These are phyloP conservation scores for Fusarium napiforme DNA, from an alignment of 2,329 filamentous ascomycete species.

Conservation along the genomic window DNA sequence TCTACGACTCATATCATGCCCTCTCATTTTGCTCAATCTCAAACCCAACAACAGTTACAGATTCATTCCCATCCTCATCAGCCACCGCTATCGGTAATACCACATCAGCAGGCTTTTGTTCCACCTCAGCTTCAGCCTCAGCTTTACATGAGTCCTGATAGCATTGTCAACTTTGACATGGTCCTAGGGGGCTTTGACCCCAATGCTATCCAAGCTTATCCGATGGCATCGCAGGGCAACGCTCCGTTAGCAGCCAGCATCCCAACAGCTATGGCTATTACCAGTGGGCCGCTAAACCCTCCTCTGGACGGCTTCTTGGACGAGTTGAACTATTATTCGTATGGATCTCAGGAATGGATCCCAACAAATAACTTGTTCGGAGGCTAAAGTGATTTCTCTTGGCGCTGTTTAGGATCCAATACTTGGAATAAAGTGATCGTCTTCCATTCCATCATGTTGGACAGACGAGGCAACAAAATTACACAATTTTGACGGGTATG, in stretches of 20 bases:
- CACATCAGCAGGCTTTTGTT: constrained; percentile 37
- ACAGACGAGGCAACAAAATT: not conserved
- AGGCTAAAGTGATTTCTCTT: constrained; percentile 22
- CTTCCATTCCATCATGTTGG: not conserved
- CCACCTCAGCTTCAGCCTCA: constrained; percentile 24
- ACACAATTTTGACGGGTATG: not conserved
- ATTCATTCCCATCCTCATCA: not conserved
- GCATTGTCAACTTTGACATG: constrained; percentile 48
- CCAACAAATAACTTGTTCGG: constrained; percentile 37
- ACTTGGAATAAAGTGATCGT: not conserved
- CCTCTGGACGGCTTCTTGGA: constrained; percentile 58
- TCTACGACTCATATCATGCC: constrained; percentile 7
- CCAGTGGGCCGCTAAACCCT: constrained; percentile 36
- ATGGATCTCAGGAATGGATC: constrained; percentile 49
- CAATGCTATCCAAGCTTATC: constrained; percentile 23
- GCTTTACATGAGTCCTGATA: constrained; percentile 19
- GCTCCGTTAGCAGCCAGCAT: constrained; percentile 12
- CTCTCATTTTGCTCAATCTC: constrained; percentile 33
- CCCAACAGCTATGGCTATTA: not conserved
- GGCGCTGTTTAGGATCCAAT: too few species aligned
- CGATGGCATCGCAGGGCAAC: constrained; percentile 17
- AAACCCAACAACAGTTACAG: constrained; percentile 35
- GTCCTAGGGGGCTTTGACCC: constrained; percentile 55
- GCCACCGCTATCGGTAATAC: constrained; percentile 10
- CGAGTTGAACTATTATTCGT: constrained; percentile 58